Percentiles rank a stretch among this genome's conserved stretches.
phyloP scores from a whole-genome alignment of 78 protist species.

The Dictyostelium citrinum region DNA sequence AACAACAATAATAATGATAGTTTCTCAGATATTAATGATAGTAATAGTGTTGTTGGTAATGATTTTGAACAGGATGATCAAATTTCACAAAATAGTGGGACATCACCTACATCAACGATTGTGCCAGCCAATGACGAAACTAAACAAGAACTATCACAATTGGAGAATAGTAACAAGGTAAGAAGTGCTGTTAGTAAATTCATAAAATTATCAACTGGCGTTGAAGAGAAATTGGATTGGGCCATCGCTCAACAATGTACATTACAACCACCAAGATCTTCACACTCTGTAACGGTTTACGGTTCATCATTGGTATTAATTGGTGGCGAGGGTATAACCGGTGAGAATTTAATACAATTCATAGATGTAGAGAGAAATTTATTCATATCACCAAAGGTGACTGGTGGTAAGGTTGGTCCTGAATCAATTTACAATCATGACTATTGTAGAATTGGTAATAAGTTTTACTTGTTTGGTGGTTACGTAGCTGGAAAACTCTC shows the following conservation, averaged over 20 bases:
- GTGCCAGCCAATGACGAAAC: conserved; percentile 8
- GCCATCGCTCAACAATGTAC: not conserved
- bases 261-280: conserved; percentile 47
- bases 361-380: conserved; percentile 53
- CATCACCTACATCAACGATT: not conserved
- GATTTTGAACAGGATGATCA: conserved; percentile 8
- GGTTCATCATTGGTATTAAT: conserved; percentile 54
- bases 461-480: conserved; percentile 71
- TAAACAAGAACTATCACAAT: conserved; percentile 38
- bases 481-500: conserved; percentile 31
- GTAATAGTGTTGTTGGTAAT: not conserved
- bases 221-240: conserved; percentile 73
- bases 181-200: conserved; percentile 42
- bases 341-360: conserved; percentile 31
- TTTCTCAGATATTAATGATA: not conserved
- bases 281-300: conserved; percentile 60
- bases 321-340: conserved; percentile 68
- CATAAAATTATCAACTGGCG: conserved; percentile 30
- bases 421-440: conserved; percentile 55
- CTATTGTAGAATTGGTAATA: conserved; percentile 69
- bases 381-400: conserved; percentile 38
- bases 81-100: not conserved
- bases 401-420: conserved; percentile 55
- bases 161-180: conserved; percentile 48
- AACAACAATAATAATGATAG: not conserved